Base-by-base conservation (phyloP, 106 monocot species). In the Apostasia ramifera region DNA sequence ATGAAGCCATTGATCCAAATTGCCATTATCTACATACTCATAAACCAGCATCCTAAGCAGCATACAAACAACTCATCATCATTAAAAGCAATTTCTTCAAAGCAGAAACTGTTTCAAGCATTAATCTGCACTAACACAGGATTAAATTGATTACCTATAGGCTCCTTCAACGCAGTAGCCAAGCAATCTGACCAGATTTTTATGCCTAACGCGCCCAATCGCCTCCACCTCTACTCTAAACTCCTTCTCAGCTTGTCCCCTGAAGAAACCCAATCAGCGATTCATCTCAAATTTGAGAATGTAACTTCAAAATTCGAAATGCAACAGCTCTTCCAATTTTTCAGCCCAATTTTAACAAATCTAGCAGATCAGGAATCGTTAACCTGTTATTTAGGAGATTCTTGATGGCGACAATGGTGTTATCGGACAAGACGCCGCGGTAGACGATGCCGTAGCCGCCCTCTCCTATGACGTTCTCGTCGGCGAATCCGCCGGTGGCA, bases 361-460 rank as follows among this genome's bases (percentile, higher is more conserved):
- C 12, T 44, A 41, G 15, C 37, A 71, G 2, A 40, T 55, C 9
- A 1, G 40, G 2, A 44, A 44, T 55, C n/a, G 39, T 70, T 44
- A 55, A 82, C 86, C 79, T 76, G 62, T 86, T 82, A 54, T 86
- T 86, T 46, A 82, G 79, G 40, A 86, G 76, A 53, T 86, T 86
- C 73, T 86, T 86, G 43, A 82, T 66, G 61, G 86, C 86, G 15
- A 86, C 70, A 13, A 47, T 46, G 46, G 76, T 61, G 66, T 67
- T 55, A 57, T 82, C 79, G 4, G 68, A 8, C 60, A 86, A 51
- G 12, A 82, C 63, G 9, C 82, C 86, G 8, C 77, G 65, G 74
- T 83, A 87, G 47, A 87, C 86, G 54, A 83, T 75, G 41, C 83
- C 86, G 55, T 83, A 87, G 5, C 86, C 86, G 2, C 86, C 86